Conservation (phyloP, 2,329 filamentous ascomycete species). For the Laburnicola sp. region DNA sequence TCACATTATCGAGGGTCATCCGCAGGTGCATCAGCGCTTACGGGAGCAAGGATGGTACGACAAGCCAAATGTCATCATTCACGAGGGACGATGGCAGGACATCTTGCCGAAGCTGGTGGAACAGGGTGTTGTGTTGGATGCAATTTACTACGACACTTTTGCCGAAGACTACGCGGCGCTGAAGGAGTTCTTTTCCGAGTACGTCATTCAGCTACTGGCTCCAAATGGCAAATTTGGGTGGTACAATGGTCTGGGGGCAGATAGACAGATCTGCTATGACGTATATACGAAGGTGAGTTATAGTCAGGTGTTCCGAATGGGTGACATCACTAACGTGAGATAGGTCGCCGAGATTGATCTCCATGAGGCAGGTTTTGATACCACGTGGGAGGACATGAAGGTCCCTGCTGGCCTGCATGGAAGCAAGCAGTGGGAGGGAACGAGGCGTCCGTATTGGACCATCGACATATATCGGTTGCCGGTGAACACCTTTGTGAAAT, state of each 20-base stretch:
- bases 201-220: slow-evolving; percentile 40
- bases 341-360: slow-evolving; percentile 44
- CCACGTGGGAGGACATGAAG: slow-evolving; percentile 41
- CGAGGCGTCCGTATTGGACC: slow-evolving; percentile 42
- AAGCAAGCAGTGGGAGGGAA: slow-evolving; percentile 42
- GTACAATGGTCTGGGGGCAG: slow-evolving; percentile 45
- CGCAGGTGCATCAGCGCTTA: slow-evolving; percentile 71
- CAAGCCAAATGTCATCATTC: slow-evolving; percentile 61
- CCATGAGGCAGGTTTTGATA: slow-evolving; percentile 43
- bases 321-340: slow-evolving; percentile 5
- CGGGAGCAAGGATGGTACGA: slow-evolving; percentile 69
- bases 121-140: slow-evolving; percentile 73
- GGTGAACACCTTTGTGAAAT: slow-evolving; percentile 43
- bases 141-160: slow-evolving; percentile 54
- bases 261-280: slow-evolving; percentile 46
- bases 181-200: slow-evolving; percentile 44
- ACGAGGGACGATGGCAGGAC: slow-evolving; percentile 80
- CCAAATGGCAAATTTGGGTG: slow-evolving; percentile 42
- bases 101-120: slow-evolving; percentile 69
- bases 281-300: slow-evolving; percentile 43
- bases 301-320: background rate
- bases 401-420: slow-evolving; percentile 39
- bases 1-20: slow-evolving; percentile 86
- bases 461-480: slow-evolving; percentile 43
- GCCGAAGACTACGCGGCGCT: slow-evolving; percentile 44